Evolutionary conservation across 2,329 filamentous ascomycete species (phyloP), one percentile per base, ranked within the genome.

Genomic region (Didymella sp.): DNA sequence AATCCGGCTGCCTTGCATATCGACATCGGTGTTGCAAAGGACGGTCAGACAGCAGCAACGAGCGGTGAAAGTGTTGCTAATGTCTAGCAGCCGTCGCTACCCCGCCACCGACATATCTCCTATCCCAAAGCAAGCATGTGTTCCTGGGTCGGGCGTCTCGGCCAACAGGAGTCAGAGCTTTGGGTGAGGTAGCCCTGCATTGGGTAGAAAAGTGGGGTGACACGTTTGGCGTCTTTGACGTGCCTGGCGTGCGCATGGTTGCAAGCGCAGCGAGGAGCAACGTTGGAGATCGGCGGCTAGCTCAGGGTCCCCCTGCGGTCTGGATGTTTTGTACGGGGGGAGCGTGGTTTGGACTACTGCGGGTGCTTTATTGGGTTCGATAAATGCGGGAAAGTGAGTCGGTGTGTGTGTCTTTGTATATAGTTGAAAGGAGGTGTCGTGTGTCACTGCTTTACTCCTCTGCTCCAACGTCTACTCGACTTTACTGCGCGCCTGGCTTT

Each of bases 271-370:
- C 37, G 53, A 46, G 42, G 42, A 56, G 54, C 54, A 30, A 51
- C 54, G 54, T 57, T 52, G 48, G 24, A 38, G 54, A 57, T 57
- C 54, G 49, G 43, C 54, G 48, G 43, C 54, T 57, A 57, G 54
- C 35, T 57, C 49, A 57, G 54, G 54, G 48, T 52, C 30, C 38
- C 54, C 54, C 48, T 57, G 54, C 54, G 54, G 54, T 57, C 54
- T 57, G 54, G 54, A 57, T 48, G 44, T 57, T 48, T 45, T 47
- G 43, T 27, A 52, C 54, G 48, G 30, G 54, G 31, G 54, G 48
- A 57, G 49, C 54, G 54, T 57, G 54, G 54, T 58, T 58, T 53
- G 56, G 50, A 53, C 56, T 58, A 58, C 55, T 58, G 55, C 49
- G 49, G 49, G 43, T 41, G 22, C 49, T 58, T 58, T 58, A 58